Evolutionary conservation across 805 yeast genomes (phyloP), one percentile per base, ranked within the genome.

Genomic region (Pichia kluyveri): DNA sequence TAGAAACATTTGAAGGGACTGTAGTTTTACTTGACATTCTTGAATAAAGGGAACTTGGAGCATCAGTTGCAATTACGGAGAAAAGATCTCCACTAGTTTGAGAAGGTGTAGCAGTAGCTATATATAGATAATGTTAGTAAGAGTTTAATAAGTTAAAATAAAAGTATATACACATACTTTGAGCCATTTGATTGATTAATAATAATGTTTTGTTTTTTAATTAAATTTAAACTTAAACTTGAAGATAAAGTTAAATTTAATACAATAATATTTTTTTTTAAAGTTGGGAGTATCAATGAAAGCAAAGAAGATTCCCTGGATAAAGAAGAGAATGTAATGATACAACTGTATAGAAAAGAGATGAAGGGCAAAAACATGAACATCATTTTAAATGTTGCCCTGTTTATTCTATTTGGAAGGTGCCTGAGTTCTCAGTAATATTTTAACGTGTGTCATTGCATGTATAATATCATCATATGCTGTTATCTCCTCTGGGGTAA

Each of bases 1-100:
- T 69, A 38, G 67, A 63, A 37, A 76, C 80, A 36, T 77, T 77
- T 4, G 54, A 55, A 18, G 83, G 79, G 38, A 79, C 59, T 0
- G 58, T 54, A 48, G 78, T 60, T 12, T 61, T 59, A 75, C 75
- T 41, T 76, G 69, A 4, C 61, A 69, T 38, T 69, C 69, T 45
- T 75, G 68, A 5, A 69, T 52, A 64, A 19, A 80, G 80, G 44
- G 75, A 69, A 0, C 68, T 47, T 6, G 82, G 82, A 26, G 62
- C 70, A 69, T 41, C 44, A 3, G 53, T 50, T 5, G 46, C 26
- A 38, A 50, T 44, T n/a, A 44, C 43, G 10, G 40, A 37, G 38
- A 51, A 51, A 11, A 50, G 19, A 19, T 31, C 32, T 12, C 48
- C 51, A 14, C 45, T 27, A 3, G 45, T 51, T 41, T 49, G 46